Base-by-base conservation (phyloP, 164 flowering plant genomes). In the Euptelea pleiosperma region DNA sequence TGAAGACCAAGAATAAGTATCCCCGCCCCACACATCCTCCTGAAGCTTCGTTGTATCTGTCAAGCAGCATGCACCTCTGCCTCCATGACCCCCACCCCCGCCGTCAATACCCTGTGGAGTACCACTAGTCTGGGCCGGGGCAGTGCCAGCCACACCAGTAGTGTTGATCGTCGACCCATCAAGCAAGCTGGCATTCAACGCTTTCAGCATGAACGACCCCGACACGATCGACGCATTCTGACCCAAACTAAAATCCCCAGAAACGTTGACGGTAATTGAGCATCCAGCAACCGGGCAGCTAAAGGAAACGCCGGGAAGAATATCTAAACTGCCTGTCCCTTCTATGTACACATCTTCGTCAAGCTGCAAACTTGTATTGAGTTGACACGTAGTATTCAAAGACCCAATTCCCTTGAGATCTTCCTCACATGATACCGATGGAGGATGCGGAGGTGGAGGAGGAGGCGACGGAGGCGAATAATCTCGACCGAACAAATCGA, bases 1-100 rank as follows among this genome's bases (percentile, higher is more conserved):
- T 0, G 80, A 55, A 2, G 80, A 75, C 98, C 96, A 89, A 0
- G 84, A 63, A 62, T 86, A 89, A 0, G 94, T 75, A 63, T 91
- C 96, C 19, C 98, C 98, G 5, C 98, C 96, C 94, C 96, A 91
- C 10, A 86, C 82, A 69, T 86, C 96, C 49, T 82, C 89, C 1
- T 84, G 90, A 15, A 73, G 67, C 81, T 81, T 83, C 19, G 58
- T 64, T 29, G 75, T 69, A 52, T 86, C 89, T 9, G 71, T 64
- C 52, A 83, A 63, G 57, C 96, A 91, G 60, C 74, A 66, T 0
- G 98, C 98, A 0, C 98, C 96, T 57, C 96, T 73, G n/a, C 98
- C 98, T 3, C 98, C 96, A 62, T 91, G 83, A 18, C 98, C 98
- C 3, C 95, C 98, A 4, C 98, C 98, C 0, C 82, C 83, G 0